Percentiles rank a stretch among this genome's conserved stretches.
These are phyloP conservation scores for Parascedosporium putredinis DNA, from an alignment of 2,329 filamentous ascomycete genomes.

Conservation along the genomic window DNA sequence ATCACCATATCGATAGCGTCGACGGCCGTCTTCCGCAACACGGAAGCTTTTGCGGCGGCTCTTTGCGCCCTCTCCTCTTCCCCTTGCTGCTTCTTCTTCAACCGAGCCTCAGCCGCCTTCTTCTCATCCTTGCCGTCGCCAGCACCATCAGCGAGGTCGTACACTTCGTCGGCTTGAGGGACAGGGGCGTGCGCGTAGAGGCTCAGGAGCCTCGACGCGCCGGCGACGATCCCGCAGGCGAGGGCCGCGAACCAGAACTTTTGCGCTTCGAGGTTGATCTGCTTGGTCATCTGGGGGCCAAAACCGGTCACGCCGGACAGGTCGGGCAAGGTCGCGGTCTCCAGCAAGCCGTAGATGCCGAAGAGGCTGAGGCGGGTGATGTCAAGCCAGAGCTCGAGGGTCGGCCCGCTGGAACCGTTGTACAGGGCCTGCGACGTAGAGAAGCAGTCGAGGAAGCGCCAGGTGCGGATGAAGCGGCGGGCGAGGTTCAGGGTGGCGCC, in stretches of 20 bases:
- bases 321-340: conserved; percentile 53
- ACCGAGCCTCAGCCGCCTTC: conserved; percentile 10
- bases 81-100: conserved; percentile 10
- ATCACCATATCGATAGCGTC: conserved; percentile 53
- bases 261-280: conserved; percentile 48
- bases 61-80: conserved; percentile 23
- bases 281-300: conserved; percentile 33
- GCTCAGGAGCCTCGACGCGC: conserved; percentile 30
- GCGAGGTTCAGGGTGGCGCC: conserved; percentile 33
- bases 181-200: conserved; percentile 25
- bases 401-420: conserved; percentile 8
- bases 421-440: conserved; percentile 19
- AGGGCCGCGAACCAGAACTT: conserved; percentile 61
- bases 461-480: conserved; percentile 56
- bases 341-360: conserved; percentile 57
- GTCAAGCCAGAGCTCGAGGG: conserved; percentile 27
- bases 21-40: conserved; percentile 18
- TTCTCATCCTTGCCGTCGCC: not conserved
- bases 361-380: conserved; percentile 47
- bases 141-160: conserved; percentile 10
- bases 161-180: conserved; percentile 15
- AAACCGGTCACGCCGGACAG: conserved; percentile 30
- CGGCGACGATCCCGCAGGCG: conserved; percentile 35
- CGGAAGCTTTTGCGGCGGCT: conserved; percentile 21
- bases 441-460: conserved; percentile 57